Base-by-base conservation (phyloP, 179 eudicot genomes). In the Silene noctiflora region DNA sequence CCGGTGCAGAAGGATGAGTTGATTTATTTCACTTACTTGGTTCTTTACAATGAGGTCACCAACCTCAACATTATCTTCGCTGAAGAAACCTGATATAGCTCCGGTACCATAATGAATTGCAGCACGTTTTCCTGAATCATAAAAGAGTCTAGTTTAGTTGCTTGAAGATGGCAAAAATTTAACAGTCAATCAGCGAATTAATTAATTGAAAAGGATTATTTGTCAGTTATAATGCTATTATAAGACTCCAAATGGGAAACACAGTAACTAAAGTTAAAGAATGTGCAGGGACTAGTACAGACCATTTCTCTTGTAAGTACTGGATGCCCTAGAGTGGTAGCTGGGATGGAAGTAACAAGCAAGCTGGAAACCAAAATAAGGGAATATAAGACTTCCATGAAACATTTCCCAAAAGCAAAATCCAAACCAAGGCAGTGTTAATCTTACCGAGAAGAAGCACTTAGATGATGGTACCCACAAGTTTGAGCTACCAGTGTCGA, bases 401-500 rank as follows among this genome's bases (percentile, higher is more conserved):
- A 44, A 4, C 8, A 12, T 3, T 22, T n/a, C 10, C 19, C 14
- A n/a, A n/a, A n/a, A n/a, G n/a, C n/a, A n/a, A n/a, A n/a, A n/a
- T n/a, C n/a, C n/a, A n/a, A n/a, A n/a, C n/a, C n/a, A n/a, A n/a
- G n/a, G 53, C 6, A 16, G 56, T 13, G 67, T 66, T 13, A 5
- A 19, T 67, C 97, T 85, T 76, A 93, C 98, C 72, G 97, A 93
- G 72, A 86, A 84, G 74, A 78, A 77, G 82, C 98, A 93, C 83
- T 89, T 90, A 48, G 95, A 80, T 11, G 98, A 93, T 59, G 98
- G 98, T 53, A 93, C 88, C 98, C 98, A 93, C 62, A 93, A 85
- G 75, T 93, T 93, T 25, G 98, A 87, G 76, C 96, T 93, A 65
- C 95, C 98, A n/a, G 98, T 93, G 69, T 93, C 98, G 67, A 93